A percentile compares a stretch with the other conserved stretches of the same genome.
Conservation (phyloP, 2,329 filamentous ascomycete genomes). For the Coleophoma crateriformis region DNA sequence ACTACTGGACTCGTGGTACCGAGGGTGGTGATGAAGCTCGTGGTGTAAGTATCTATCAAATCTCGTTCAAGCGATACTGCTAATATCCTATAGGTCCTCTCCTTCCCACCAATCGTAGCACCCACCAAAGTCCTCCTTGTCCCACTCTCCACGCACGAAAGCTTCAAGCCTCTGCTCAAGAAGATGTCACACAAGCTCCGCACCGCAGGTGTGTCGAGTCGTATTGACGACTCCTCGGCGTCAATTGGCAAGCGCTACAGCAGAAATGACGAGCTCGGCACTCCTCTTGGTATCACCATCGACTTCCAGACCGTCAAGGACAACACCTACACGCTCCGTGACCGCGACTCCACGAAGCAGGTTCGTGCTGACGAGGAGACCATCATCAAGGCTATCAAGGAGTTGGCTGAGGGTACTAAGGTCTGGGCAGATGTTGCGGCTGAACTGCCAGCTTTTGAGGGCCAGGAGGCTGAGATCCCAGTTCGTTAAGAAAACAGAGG, state of each 20-base stretch:
- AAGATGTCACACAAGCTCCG: slow-evolving; percentile 72
- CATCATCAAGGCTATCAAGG: slow-evolving; percentile 66
- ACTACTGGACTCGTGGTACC: slow-evolving; percentile 78
- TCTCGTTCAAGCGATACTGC: slow-evolving; percentile 2
- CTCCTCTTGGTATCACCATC: slow-evolving; percentile 86
- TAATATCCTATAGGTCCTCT: slow-evolving; percentile 50
- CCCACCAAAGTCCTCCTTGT: slow-evolving; percentile 93
- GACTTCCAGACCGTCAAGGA: slow-evolving; percentile 95
- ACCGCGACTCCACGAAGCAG: slow-evolving; percentile 86
- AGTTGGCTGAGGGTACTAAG: slow-evolving; percentile 44
- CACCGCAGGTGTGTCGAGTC: slow-evolving; percentile 71
- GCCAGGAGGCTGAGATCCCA: slow-evolving; percentile 50
- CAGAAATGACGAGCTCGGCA: slow-evolving; percentile 93
- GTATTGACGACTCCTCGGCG: slow-evolving; percentile 84
- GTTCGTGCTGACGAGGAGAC: slow-evolving; percentile 78
- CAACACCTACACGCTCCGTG: slow-evolving; percentile 77
- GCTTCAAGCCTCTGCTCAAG: slow-evolving; percentile 74
- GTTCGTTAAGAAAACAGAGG: slow-evolving; percentile 5
- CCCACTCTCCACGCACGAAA: slow-evolving; percentile 74
- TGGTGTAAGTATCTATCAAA: slow-evolving; percentile 56
- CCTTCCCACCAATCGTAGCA: slow-evolving; percentile 73
- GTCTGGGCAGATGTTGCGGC: slow-evolving; percentile 64
- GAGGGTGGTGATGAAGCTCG: slow-evolving; percentile 76
- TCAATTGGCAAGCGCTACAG: slow-evolving; percentile 93
- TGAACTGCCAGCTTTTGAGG: slow-evolving; percentile 79